Percentiles rank a stretch among this genome's conserved stretches.
Evolutionary conservation across 1,284 basidiomycete genomes (phyloP).

Genomic region (Apiotrichum veenhuisii): DNA sequence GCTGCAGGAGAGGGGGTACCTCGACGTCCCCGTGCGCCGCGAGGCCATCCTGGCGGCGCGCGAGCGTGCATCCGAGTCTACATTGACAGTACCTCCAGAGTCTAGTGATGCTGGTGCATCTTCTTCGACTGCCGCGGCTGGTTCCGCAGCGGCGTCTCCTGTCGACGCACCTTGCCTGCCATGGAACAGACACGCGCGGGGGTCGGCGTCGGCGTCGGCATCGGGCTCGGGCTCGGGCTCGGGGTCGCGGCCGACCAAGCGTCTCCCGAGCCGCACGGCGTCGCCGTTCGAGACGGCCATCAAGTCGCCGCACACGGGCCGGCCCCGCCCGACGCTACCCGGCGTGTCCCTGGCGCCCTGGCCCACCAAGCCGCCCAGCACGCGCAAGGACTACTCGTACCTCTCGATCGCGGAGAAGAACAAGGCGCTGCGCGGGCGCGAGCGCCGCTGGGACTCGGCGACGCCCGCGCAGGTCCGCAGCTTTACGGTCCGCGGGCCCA

Average conservation of each 20-base stretch:
- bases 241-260: neutral
- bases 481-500: slow-evolving; percentile 32
- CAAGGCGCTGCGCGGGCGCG: slow-evolving; percentile 22
- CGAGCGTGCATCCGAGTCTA: neutral
- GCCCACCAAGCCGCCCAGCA: slow-evolving; percentile 13
- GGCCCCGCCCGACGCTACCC: slow-evolving; percentile 11
- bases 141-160: no score
- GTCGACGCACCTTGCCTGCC: no score
- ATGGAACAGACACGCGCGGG: no score
- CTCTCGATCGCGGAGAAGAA: slow-evolving; percentile 30
- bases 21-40: slow-evolving; percentile 25
- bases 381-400: slow-evolving; percentile 8
- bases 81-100: neutral
- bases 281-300: neutral
- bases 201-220: no score
- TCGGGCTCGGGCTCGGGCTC: no score
- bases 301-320: slow-evolving; percentile 24
- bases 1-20: slow-evolving; percentile 25
- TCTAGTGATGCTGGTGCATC: neutral
- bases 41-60: neutral
- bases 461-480: slow-evolving; percentile 18
- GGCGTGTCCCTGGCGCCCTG: slow-evolving; percentile 22
- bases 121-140: neutral
- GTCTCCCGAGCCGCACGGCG: neutral
- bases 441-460: slow-evolving; percentile 35